A percentile compares a stretch with the other conserved stretches of the same genome.
phyloP scores from a whole-genome alignment of 169 alveolate species.

The Prorocentrum cordatum region DNA sequence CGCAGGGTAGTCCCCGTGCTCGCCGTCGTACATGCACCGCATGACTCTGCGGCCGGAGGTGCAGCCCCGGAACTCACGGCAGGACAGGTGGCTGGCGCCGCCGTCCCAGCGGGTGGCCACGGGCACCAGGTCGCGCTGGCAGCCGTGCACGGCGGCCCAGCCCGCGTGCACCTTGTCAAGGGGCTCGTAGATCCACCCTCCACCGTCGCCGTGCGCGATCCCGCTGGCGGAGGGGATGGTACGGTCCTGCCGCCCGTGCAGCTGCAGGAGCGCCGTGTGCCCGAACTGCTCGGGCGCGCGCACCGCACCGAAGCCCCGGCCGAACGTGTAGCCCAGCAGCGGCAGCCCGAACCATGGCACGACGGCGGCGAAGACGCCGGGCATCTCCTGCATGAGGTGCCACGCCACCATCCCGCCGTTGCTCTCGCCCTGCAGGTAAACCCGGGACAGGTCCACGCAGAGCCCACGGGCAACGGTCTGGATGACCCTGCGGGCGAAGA shows the following conservation, averaged over 20 bases:
- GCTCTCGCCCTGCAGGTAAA: conserved; percentile 49
- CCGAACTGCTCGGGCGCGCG: conserved; percentile 26
- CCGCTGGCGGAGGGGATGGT: conserved; percentile 37
- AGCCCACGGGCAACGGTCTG: conserved; percentile 3
- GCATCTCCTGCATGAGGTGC: conserved; percentile 19
- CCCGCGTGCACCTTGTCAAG: conserved; percentile 50
- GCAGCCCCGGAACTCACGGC: conserved; percentile 38
- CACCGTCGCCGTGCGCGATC: conserved; percentile 4
- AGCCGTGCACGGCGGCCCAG: conserved; percentile 58
- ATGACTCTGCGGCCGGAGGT: conserved; percentile 40
- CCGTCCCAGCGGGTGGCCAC: conserved; percentile 60
- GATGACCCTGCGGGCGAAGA: conserved; percentile 18
- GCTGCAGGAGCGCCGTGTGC: conserved; percentile 61
- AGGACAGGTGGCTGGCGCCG: not conserved
- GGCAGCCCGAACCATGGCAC: conserved; percentile 62
- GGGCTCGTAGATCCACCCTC: conserved; percentile 60
- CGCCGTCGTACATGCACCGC: conserved; percentile 65
- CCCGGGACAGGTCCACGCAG: conserved; percentile 26
- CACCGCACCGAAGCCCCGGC: conserved; percentile 40
- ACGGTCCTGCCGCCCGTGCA: conserved; percentile 35
- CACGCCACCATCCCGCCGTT: conserved; percentile 54
- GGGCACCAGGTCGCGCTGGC: conserved; percentile 23
- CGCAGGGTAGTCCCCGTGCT: conserved; percentile 28
- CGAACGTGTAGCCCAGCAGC: conserved; percentile 23
- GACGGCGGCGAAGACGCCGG: conserved; percentile 37